Evolutionary conservation across 352 stramenopile species (phyloP).

Genomic region (Phytophthora fragariaefolia): DNA sequence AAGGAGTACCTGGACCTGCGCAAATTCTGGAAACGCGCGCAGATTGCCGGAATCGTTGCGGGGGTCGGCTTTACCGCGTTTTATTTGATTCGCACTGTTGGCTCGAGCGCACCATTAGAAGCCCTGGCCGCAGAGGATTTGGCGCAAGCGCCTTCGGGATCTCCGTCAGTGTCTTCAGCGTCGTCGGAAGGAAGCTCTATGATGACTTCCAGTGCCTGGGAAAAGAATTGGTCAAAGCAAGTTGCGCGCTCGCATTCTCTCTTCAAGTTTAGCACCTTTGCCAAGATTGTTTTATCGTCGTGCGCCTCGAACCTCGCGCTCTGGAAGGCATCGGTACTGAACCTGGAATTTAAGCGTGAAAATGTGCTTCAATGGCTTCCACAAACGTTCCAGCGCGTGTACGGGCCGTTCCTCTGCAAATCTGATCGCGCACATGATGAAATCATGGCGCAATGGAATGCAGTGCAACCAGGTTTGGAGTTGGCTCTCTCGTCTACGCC

Average conservation of each 20-base stretch:
- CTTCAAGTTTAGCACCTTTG: constrained; percentile 75
- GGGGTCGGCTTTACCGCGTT: constrained; percentile 71
- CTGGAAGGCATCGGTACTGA: constrained; percentile 72
- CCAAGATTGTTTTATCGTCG: constrained; percentile 76
- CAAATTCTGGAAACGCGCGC: constrained; percentile 77
- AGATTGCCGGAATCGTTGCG: constrained; percentile 64
- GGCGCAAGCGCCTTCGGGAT: constrained; percentile 4
- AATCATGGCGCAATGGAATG: constrained; percentile 69
- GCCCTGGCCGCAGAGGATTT: constrained; percentile 41
- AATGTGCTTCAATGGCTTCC: constrained; percentile 81
- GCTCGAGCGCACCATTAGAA: constrained; percentile 33
- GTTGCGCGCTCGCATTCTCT: constrained; percentile 69
- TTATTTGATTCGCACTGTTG: constrained; percentile 82
- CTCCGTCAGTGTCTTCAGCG: constrained; percentile 9
- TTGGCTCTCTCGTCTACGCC: constrained; percentile 63
- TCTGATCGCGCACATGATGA: constrained; percentile 82
- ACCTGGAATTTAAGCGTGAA: constrained; percentile 72
- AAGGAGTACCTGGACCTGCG: constrained; percentile 79
- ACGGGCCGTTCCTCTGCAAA: constrained; percentile 74
- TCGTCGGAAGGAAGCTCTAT: constrained; percentile 5
- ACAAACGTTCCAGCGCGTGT: constrained; percentile 73
- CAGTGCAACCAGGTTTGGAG: constrained; percentile 79
- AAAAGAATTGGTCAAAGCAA: constrained; percentile 82
- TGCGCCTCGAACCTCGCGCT: constrained; percentile 69
- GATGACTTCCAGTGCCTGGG: constrained; percentile 49